Evolutionary conservation across 2,329 filamentous ascomycete genomes (phyloP).

Genomic region (Parastagonospora nodorum): DNA sequence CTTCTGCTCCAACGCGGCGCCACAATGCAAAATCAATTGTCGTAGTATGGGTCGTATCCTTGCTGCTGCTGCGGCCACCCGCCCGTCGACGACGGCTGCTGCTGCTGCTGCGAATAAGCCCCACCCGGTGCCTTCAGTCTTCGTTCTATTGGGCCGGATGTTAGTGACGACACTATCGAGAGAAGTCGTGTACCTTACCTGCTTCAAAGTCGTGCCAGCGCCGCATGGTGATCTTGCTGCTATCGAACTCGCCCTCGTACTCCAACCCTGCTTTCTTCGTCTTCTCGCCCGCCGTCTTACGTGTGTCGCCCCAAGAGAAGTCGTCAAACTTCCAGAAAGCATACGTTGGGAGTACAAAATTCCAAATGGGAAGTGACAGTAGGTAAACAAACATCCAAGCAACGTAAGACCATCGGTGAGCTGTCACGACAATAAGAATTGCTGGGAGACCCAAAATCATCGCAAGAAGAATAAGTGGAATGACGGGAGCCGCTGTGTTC

Average conservation of each 20-base stretch:
- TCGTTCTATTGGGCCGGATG: slow-evolving; percentile 44
- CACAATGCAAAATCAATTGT: slow-evolving; percentile 42
- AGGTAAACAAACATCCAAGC: slow-evolving; percentile 98
- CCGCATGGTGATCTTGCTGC: slow-evolving; percentile 99
- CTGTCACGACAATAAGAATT: slow-evolving; percentile 88
- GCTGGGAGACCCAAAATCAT: slow-evolving; percentile 94
- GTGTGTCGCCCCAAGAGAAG: slow-evolving; percentile 98
- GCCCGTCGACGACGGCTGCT: slow-evolving; percentile 41
- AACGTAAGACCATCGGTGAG: slow-evolving; percentile 90
- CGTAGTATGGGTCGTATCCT: slow-evolving; percentile 48
- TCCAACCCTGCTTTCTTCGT: slow-evolving; percentile 85
- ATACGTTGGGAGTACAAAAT: slow-evolving; percentile 91
- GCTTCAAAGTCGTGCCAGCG: slow-evolving; percentile 92
- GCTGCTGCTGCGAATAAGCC: slow-evolving; percentile 43
- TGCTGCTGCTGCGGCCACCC: slow-evolving; percentile 44
- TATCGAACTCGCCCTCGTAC: slow-evolving; percentile 95
- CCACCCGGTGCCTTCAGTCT: slow-evolving; percentile 46
- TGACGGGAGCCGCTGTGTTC: slow-evolving; percentile 70
- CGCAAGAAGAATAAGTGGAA: slow-evolving; percentile 85
- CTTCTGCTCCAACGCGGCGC: slow-evolving; percentile 33
- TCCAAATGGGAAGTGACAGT: slow-evolving; percentile 92
- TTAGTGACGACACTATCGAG: slow-evolving; percentile 30
- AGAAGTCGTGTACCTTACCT: slow-evolving; percentile 51
- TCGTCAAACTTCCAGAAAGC: slow-evolving; percentile 99
- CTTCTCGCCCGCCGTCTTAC: slow-evolving; percentile 91